A percentile compares a stretch with the other conserved stretches of the same genome.
phyloP scores from a whole-genome alignment of 176 grass and related monocot species.

The Typha latifolia region DNA sequence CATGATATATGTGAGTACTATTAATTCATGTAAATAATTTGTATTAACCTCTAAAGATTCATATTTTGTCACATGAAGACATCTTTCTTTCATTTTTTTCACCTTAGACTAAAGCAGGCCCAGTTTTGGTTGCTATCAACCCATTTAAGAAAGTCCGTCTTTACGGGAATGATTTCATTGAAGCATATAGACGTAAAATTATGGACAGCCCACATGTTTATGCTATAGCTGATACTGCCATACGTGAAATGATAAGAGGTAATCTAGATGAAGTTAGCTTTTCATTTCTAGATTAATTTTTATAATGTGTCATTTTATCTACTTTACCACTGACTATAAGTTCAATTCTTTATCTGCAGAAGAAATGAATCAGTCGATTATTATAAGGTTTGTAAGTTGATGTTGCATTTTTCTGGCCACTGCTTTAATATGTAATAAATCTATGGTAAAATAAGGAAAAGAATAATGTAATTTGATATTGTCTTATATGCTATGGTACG shows the following conservation, averaged over 20 bases:
- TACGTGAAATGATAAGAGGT: constrained; percentile 96
- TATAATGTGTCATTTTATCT: not conserved
- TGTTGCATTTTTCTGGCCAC: not conserved
- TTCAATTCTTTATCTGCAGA: constrained; percentile 55
- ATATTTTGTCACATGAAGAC: constrained; percentile 5
- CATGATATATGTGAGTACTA: constrained; percentile 82
- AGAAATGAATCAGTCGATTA: constrained; percentile 98
- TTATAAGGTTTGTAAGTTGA: constrained; percentile 68
- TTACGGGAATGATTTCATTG: constrained; percentile 79
- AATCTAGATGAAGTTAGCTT: constrained; percentile 11
- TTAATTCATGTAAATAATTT: constrained; percentile 2
- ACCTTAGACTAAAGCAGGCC: constrained; percentile 93
- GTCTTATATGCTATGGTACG: not conserved
- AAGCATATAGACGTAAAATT: constrained; percentile 71
- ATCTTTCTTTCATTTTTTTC: constrained; percentile 12
- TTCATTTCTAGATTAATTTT: constrained; percentile 1
- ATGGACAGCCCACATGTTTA: constrained; percentile 89
- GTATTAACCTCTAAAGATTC: constrained; percentile 16
- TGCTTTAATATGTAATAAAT: constrained; percentile 1
- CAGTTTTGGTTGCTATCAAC: constrained; percentile 93
- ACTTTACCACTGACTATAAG: not conserved
- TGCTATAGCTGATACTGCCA: constrained; percentile 89
- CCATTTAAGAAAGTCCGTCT: constrained; percentile 92
- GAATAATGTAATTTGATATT: not conserved
- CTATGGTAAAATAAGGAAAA: not conserved